Percentiles rank a stretch among this genome's conserved stretches.
Conservation (phyloP, 1,284 basidiomycete species). For the Moesziomyces sp. region DNA sequence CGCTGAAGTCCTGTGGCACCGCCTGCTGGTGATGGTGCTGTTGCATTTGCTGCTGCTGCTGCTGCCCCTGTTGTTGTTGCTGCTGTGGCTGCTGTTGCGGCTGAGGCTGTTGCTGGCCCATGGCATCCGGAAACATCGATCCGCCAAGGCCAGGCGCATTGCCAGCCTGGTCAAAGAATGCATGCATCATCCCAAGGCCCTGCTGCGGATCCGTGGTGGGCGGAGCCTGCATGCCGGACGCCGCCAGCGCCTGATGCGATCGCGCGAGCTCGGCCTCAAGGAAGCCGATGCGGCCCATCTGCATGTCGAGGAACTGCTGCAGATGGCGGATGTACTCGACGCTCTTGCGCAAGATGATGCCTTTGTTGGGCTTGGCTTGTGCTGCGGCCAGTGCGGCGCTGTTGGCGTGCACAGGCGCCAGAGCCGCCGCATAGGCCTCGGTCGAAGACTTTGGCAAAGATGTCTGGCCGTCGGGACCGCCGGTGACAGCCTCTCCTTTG, state of each 20-base stretch:
- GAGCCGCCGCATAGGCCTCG: conserved; percentile 47
- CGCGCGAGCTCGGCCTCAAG: conserved; percentile 56
- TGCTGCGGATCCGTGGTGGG: conserved; percentile 45
- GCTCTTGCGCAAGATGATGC: conserved; percentile 65
- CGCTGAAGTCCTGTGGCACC: conserved; percentile 33
- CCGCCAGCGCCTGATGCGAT: conserved; percentile 37
- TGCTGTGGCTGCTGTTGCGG: conserved; percentile 28
- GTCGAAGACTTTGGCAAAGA: conserved; percentile 47
- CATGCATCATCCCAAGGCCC: conserved; percentile 47
- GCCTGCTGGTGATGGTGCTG: conserved; percentile 24
- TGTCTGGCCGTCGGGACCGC: conserved; percentile 10
- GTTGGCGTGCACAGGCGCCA: conserved; percentile 57
- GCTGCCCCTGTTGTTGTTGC: conserved; percentile 9
- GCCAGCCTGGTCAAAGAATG: conserved; percentile 32
- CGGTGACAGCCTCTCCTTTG: conserved; percentile 25
- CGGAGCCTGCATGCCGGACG: conserved; percentile 47
- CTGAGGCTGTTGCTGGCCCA: conserved; percentile 1
- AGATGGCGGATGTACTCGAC: conserved; percentile 65
- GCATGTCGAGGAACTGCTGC: conserved; percentile 63
- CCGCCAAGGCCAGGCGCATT: conserved; percentile 3
- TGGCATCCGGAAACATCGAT: conserved; percentile 13
- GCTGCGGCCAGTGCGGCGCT: conserved; percentile 58
- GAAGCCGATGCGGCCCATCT: conserved; percentile 56
- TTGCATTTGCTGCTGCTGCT: conserved; percentile 6
- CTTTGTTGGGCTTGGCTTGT: conserved; percentile 66